These are phyloP conservation scores for Populus hybrid DNA, from an alignment of 441 rosid genomes.

Conservation along the genomic window DNA sequence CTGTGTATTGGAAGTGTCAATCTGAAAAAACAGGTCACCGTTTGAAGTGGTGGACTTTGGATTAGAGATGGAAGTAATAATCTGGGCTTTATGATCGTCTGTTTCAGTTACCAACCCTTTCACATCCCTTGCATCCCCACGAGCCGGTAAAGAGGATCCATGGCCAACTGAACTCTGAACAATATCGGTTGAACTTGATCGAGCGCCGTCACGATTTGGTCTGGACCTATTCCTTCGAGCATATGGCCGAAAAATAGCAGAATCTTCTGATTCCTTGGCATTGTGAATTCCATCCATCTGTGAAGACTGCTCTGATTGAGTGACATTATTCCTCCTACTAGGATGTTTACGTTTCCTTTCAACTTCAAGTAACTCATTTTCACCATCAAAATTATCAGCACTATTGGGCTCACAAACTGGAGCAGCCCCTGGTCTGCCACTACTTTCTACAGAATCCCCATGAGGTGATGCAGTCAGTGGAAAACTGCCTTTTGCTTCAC, in stretches of 20 bases:
- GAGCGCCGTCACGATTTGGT: constrained; percentile 76
- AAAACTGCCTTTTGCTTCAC: constrained; percentile 97
- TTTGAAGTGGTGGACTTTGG: constrained; percentile 50
- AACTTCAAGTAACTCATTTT: constrained; percentile 60
- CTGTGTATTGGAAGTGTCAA: constrained; percentile 39
- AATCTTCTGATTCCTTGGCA: constrained; percentile 92
- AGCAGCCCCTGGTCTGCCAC: constrained; percentile 80
- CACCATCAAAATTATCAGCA: constrained; percentile 92
- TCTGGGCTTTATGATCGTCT: constrained; percentile 55
- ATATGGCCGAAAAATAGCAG: constrained; percentile 94
- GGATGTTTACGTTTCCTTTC: constrained; percentile 46
- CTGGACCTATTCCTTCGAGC: constrained; percentile 96
- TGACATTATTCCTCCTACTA: constrained; percentile 48
- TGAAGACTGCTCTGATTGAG: constrained; percentile 66
- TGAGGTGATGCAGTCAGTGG: constrained; percentile 89
- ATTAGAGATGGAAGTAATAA: constrained; percentile 38
- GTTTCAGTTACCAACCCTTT: constrained; percentile 54
- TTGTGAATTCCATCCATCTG: constrained; percentile 58
- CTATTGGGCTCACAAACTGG: constrained; percentile 78
- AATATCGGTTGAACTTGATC: constrained; percentile 73
- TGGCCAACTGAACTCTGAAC: constrained; percentile 69
- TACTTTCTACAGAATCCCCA: constrained; percentile 97
- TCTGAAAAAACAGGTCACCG: constrained; percentile 52
- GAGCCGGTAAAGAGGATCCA: constrained; percentile 51
- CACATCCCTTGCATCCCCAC: constrained; percentile 51